These are phyloP conservation scores for Trametes hirsuta DNA, from an alignment of 1,284 basidiomycete species.

Conservation along the genomic window DNA sequence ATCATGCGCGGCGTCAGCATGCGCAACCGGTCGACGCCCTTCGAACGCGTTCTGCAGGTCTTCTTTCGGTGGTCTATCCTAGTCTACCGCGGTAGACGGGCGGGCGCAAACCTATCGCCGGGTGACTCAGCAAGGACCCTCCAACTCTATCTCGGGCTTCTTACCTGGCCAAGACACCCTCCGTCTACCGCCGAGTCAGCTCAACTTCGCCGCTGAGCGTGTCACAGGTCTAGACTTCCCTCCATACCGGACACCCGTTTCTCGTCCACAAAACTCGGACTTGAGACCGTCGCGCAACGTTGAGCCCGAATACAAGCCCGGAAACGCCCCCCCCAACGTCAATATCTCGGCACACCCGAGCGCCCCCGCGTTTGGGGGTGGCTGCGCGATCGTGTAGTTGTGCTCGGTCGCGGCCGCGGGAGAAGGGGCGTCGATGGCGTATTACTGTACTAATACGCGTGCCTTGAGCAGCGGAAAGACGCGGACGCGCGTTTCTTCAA, in stretches of 20 bases:
- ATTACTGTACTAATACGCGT: background rate
- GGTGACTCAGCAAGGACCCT: constrained; percentile 2
- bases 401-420: background rate
- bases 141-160: background rate
- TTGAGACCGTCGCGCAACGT: background rate
- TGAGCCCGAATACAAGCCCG: background rate
- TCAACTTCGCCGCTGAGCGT: background rate
- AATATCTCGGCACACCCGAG: background rate
- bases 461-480: too few species aligned
- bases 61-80: background rate
- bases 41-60: background rate
- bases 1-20: constrained; percentile 7
- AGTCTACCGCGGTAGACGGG: background rate
- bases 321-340: constrained; percentile 8
- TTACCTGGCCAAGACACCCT: background rate
- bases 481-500: too few species aligned
- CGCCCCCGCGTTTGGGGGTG: constrained; percentile 4
- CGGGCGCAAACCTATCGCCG: background rate
- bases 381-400: background rate
- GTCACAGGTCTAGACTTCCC: too few species aligned
- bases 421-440: background rate
- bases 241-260: background rate
- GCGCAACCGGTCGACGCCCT: background rate
- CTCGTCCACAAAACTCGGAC: background rate
- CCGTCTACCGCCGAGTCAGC: background rate